phyloP scores from a whole-genome alignment of 306 rosid species.

The Elaeagnus macrophylla region DNA sequence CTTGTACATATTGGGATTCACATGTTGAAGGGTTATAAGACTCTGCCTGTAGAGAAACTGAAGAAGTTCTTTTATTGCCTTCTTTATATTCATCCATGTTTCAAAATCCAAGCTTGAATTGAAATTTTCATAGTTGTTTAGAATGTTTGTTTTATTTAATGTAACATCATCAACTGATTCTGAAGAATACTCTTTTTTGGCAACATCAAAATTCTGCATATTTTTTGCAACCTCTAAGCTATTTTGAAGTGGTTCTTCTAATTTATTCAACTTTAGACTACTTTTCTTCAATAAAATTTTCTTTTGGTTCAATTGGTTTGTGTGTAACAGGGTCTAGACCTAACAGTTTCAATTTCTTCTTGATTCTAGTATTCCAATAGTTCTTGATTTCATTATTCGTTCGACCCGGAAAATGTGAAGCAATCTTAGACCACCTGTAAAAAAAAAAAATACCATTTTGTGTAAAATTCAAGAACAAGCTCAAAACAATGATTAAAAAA shows the following conservation, averaged over 20 bases:
- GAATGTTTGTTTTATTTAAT: no score
- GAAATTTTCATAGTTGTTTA: no score
- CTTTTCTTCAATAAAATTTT: conserved; percentile 8
- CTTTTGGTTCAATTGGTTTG: conserved; percentile 25
- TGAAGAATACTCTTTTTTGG: no score
- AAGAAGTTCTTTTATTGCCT: no score
- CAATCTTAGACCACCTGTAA: conserved; percentile 84
- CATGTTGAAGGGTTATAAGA: neutral
- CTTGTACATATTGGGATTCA: conserved; percentile 13
- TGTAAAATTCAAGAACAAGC: neutral
- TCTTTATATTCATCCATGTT: no score
- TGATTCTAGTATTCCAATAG: conserved; percentile 81
- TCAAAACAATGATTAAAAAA: neutral
- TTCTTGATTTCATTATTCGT: conserved; percentile 88
- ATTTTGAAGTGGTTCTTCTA: no score
- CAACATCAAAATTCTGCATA: no score
- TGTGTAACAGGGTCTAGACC: conserved; percentile 50
- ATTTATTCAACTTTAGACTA: no score
- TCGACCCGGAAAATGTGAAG: conserved; percentile 79
- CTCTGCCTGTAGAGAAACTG: neutral
- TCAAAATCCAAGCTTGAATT: no score
- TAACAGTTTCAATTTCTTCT: conserved; percentile 55
- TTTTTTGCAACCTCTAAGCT: no score
- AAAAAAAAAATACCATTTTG: neutral
- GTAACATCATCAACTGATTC: no score